Evolutionary conservation across 225 moss, liverwort and hornwort genomes (phyloP), one percentile per base, ranked within the genome.

Genomic region (Ulota crispa): DNA sequence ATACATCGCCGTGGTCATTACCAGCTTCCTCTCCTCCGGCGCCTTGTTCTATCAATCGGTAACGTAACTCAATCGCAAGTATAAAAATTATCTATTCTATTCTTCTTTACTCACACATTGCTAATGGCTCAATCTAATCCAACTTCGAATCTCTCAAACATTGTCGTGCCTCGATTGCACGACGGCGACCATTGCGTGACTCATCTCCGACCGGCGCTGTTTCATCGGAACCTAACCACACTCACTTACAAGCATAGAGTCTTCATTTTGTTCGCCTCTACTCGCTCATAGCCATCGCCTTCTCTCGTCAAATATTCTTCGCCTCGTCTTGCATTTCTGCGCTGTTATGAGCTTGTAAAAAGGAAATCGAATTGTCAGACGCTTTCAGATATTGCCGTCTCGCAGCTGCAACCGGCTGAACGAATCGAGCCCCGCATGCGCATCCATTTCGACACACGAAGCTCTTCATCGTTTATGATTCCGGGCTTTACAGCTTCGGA

Each of bases 1-100:
- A 28, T 1, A 55, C 1, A 26, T 8, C 11, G 11, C 36, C 36
- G 7, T 36, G 36, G 36, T 7, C 36, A 65, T 59, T n/a, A 11
- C 59, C 59, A 59, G 9, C 11, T n/a, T n/a, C n/a, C n/a, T n/a
- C n/a, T 32, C 53, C 73, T 27, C 12, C 67, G 27, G 19, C 69
- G 26, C 28, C 87, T 59, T 56, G 74, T 9, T 84, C 81, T 84
- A 84, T 87, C 50, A 15, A 20, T 63, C 36, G 71, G 81, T 27
- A 73, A 23, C 5, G 32, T 21, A 64, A 31, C 31, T 7, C 67
- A 42, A 57, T 42, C 68, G n/a, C 72, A 24, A 8, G 43, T 34
- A 8, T 2, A 12, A 1, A 20, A 3, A 3, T 13, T 50, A 30
- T 78, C 55, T 56, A 1, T 41, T 28, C 45, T 50, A n/a, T 3